phyloP scores from a whole-genome alignment of 2,329 filamentous ascomycete genomes.

The Zymoseptoria ardabiliae region DNA sequence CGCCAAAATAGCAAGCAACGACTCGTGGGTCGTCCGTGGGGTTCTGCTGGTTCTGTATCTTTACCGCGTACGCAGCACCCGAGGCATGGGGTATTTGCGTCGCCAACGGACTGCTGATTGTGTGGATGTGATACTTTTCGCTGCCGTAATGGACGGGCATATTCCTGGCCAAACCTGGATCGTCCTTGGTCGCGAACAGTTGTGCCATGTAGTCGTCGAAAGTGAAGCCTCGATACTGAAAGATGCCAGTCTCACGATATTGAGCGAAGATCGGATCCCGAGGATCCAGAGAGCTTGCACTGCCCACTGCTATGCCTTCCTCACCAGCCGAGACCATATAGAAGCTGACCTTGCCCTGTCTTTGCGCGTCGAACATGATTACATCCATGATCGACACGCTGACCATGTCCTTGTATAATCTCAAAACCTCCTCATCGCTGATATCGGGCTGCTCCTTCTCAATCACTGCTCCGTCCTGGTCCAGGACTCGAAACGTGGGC shows the following conservation, averaged over 20 bases:
- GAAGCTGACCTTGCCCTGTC: slow-evolving; percentile 88
- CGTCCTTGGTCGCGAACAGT: slow-evolving; percentile 78
- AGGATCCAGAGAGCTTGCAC: slow-evolving; percentile 72
- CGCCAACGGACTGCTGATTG: slow-evolving; percentile 76
- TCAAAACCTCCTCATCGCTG: slow-evolving; percentile 52
- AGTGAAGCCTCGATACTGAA: slow-evolving; percentile 80
- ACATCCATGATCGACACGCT: slow-evolving; percentile 81
- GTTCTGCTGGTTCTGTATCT: slow-evolving; percentile 68
- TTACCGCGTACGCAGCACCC: slow-evolving; percentile 80
- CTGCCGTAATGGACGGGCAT: slow-evolving; percentile 98
- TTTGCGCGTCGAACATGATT: slow-evolving; percentile 96
- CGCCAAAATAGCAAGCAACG: slow-evolving; percentile 80
- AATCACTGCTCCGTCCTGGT: slow-evolving; percentile 78
- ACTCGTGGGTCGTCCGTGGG: slow-evolving; percentile 61
- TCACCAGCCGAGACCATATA: slow-evolving; percentile 95
- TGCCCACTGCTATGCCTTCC: slow-evolving; percentile 88
- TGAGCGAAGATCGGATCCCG: slow-evolving; percentile 89
- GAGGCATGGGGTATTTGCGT: slow-evolving; percentile 86
- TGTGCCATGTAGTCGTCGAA: slow-evolving; percentile 91
- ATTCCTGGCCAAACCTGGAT: slow-evolving; percentile 74
- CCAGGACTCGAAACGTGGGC: slow-evolving; percentile 84
- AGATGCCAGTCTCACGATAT: slow-evolving; percentile 88
- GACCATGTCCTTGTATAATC: slow-evolving; percentile 59
- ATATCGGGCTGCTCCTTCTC: slow-evolving; percentile 64
- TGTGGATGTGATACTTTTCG: slow-evolving; percentile 76